phyloP scores from a whole-genome alignment of 1,139 yeast species.

The Scheffersomyces lignicola region DNA sequence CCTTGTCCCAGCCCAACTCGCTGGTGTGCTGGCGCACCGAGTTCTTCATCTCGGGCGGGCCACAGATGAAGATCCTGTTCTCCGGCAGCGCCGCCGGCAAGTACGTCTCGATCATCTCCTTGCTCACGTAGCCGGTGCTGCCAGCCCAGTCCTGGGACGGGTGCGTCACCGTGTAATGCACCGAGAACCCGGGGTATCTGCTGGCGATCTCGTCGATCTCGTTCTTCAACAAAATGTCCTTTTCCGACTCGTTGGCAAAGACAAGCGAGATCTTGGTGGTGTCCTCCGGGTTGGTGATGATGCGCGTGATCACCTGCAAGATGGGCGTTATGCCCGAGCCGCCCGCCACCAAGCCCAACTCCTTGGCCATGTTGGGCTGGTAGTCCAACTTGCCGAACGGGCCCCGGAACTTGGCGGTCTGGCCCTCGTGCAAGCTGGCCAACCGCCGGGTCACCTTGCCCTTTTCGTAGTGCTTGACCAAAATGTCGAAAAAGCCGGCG shows the following conservation, averaged over 20 bases:
- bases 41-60: slow-evolving; percentile 73
- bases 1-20: slow-evolving; percentile 66
- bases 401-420: slow-evolving; percentile 69
- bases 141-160: slow-evolving; percentile 57
- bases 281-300: slow-evolving; percentile 69
- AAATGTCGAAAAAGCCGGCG: slow-evolving; percentile 69
- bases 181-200: slow-evolving; percentile 60
- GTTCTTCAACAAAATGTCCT: slow-evolving; percentile 66
- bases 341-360: slow-evolving; percentile 74
- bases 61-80: slow-evolving; percentile 65
- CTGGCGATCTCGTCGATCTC: slow-evolving; percentile 69
- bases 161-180: slow-evolving; percentile 37
- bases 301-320: slow-evolving; percentile 63
- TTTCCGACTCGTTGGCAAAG: slow-evolving; percentile 71
- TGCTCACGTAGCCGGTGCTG: slow-evolving; percentile 57
- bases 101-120: slow-evolving; percentile 52
- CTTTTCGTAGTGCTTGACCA: slow-evolving; percentile 70
- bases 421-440: slow-evolving; percentile 64
- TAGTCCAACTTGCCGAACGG: slow-evolving; percentile 75
- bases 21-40: slow-evolving; percentile 47
- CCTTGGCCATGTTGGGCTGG: slow-evolving; percentile 56
- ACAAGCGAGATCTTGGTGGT: slow-evolving; percentile 57
- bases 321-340: slow-evolving; percentile 84
- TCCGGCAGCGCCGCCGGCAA: slow-evolving; percentile 42
- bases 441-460: slow-evolving; percentile 67